Evolutionary conservation across 1,284 basidiomycete genomes (phyloP).

Genomic region (Xanthoconium separans): DNA sequence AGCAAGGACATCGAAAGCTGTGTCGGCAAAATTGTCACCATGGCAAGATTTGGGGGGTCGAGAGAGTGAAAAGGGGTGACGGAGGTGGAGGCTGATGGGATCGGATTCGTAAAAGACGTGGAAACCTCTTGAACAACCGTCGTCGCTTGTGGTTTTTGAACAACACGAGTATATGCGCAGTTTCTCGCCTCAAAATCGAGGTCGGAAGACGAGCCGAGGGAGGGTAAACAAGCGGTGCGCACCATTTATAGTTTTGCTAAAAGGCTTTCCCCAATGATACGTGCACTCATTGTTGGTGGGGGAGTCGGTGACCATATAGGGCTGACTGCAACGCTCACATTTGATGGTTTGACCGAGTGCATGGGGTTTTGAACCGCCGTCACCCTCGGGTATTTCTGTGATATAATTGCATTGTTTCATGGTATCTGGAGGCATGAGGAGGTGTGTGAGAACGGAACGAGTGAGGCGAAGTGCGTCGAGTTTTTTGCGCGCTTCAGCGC

Average conservation of each 20-base stretch:
- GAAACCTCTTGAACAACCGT: constrained; percentile 64
- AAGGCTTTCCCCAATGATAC: constrained; percentile 82
- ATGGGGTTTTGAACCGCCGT: constrained; percentile 61
- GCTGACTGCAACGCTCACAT: constrained; percentile 77
- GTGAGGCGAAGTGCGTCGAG: constrained; percentile 60
- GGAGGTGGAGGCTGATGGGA: constrained; percentile 66
- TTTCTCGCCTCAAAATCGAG: constrained; percentile 54
- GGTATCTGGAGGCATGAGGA: constrained; percentile 58
- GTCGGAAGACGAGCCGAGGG: constrained; percentile 1
- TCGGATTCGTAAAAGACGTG: constrained; percentile 81
- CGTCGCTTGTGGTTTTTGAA: constrained; percentile 52
- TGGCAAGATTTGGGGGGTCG: constrained; percentile 29
- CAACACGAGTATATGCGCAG: constrained; percentile 68
- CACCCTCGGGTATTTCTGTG: constrained; percentile 60
- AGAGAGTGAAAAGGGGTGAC: constrained; percentile 69
- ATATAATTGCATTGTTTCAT: constrained; percentile 73
- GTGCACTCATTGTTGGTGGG: constrained; percentile 66
- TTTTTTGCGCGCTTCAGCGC: constrained; percentile 58
- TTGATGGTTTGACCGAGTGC: constrained; percentile 64
- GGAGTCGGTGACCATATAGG: constrained; percentile 64
- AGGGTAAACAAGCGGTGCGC: constrained; percentile 18
- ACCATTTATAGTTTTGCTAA: constrained; percentile 60
- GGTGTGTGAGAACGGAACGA: constrained; percentile 49
- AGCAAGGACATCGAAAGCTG: constrained; percentile 70
- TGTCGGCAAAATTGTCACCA: constrained; percentile 25